phyloP scores from a whole-genome alignment of 2,329 filamentous ascomycete genomes.

The Setomelanomma holmii region DNA sequence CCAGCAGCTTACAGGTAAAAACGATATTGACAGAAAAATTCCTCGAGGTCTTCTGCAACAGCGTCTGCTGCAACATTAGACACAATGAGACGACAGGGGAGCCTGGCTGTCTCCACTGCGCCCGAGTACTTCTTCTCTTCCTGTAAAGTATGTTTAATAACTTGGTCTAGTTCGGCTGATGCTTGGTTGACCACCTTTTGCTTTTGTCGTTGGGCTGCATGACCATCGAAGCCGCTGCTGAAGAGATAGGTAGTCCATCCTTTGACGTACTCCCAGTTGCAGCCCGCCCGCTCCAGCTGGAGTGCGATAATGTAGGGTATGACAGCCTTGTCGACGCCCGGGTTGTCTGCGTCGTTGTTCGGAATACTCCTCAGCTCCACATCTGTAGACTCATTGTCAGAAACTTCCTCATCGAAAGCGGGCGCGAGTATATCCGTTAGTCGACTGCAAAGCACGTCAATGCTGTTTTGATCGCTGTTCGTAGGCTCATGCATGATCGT shows the following conservation, averaged over 20 bases:
- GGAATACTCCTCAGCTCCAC: background rate
- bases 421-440: background rate
- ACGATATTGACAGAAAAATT: constrained; percentile 19
- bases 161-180: constrained; percentile 8
- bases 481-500: background rate
- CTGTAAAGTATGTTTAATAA: constrained; percentile 14
- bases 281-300: constrained; percentile 16
- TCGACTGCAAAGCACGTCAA: constrained; percentile 4
- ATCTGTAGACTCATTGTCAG: background rate
- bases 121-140: constrained; percentile 14
- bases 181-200: constrained; percentile 15
- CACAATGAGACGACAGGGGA: constrained; percentile 25
- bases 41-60: constrained; percentile 19
- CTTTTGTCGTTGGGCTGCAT: constrained; percentile 12
- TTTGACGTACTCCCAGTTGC: constrained; percentile 15
- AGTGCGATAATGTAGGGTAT: constrained; percentile 14
- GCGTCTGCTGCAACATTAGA: constrained; percentile 37
- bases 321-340: background rate
- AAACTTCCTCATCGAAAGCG: background rate
- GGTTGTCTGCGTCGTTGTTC: background rate
- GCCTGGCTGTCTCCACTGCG: constrained; percentile 13
- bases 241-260: constrained; percentile 22
- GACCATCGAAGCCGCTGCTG: constrained; percentile 10
- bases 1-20: constrained; percentile 23
- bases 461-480: background rate